Conservation (phyloP, 1,284 basidiomycete species). For the Boletus austroedulis region DNA sequence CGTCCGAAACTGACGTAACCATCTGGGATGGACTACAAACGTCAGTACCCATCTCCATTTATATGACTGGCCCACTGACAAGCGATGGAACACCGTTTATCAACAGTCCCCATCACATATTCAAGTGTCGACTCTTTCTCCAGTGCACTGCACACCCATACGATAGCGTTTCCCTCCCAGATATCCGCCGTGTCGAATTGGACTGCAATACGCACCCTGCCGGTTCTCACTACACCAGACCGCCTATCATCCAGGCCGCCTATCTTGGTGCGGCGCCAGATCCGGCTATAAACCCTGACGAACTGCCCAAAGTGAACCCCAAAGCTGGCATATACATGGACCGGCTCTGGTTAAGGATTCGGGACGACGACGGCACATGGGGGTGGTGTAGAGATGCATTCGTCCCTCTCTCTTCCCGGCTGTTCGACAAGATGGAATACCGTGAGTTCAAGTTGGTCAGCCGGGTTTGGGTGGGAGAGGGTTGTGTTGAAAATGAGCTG, state of each 20-base stretch:
- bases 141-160: conserved; percentile 18
- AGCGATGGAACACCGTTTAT: background rate
- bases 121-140: conserved; percentile 27
- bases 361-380: conserved; percentile 18
- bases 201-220: conserved; percentile 18
- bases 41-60: conserved; percentile 19
- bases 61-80: background rate
- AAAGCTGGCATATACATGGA: conserved; percentile 25
- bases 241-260: conserved; percentile 9
- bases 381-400: conserved; percentile 34
- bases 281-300: background rate
- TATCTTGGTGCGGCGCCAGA: conserved; percentile 15
- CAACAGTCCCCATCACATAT: conserved; percentile 17
- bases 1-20: conserved; percentile 17
- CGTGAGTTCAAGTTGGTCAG: conserved; percentile 30
- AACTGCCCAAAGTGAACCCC: background rate
- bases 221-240: conserved; percentile 4
- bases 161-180: conserved; percentile 6
- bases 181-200: conserved; percentile 21
- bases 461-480: conserved; percentile 17
- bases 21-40: conserved; percentile 25
- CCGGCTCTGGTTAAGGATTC: conserved; percentile 17
- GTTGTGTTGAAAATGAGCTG: conserved; percentile 10
- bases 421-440: conserved; percentile 36
- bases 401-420: conserved; percentile 31